Evolutionary conservation across 225 moss, liverwort and hornwort species (phyloP).

Genomic region (Sphagnum tenellum): DNA sequence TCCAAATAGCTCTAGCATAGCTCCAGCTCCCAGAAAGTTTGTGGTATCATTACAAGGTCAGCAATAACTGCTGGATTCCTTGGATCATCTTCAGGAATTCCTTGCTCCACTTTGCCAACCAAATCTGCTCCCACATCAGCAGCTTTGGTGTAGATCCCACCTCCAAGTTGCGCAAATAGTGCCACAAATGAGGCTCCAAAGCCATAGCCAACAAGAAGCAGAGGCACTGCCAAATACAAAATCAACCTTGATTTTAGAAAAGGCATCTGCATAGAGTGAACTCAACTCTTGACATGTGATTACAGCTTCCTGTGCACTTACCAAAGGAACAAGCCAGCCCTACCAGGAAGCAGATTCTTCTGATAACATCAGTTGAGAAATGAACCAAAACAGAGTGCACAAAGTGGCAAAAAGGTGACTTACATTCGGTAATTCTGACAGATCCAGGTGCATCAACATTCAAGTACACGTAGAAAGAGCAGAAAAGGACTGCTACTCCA

Average conservation of each 20-base stretch:
- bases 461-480: constrained; percentile 72
- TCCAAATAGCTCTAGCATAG: too few species aligned
- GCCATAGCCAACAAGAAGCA: constrained; percentile 22
- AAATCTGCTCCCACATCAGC: constrained; percentile 63
- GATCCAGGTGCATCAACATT: constrained; percentile 57
- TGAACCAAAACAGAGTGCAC: too few species aligned
- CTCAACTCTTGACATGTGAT: too few species aligned
- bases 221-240: too few species aligned
- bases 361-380: too few species aligned
- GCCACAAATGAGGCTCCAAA: constrained; percentile 44
- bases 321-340: too few species aligned
- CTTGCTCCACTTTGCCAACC: constrained; percentile 59
- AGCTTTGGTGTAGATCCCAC: constrained; percentile 64
- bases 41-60: background rate
- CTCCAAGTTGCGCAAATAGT: constrained; percentile 48
- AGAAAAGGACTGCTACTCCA: constrained; percentile 80
- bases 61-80: constrained; percentile 44
- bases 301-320: too few species aligned
- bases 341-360: too few species aligned
- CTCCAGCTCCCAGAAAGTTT: background rate
- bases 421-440: constrained; percentile 84
- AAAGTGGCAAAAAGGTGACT: constrained; percentile 12
- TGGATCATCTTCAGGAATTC: constrained; percentile 65
- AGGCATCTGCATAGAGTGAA: too few species aligned
- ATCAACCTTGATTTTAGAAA: too few species aligned